phyloP scores from a whole-genome alignment of 805 yeast species.

The Wickerhamomyces sydowiorum region DNA sequence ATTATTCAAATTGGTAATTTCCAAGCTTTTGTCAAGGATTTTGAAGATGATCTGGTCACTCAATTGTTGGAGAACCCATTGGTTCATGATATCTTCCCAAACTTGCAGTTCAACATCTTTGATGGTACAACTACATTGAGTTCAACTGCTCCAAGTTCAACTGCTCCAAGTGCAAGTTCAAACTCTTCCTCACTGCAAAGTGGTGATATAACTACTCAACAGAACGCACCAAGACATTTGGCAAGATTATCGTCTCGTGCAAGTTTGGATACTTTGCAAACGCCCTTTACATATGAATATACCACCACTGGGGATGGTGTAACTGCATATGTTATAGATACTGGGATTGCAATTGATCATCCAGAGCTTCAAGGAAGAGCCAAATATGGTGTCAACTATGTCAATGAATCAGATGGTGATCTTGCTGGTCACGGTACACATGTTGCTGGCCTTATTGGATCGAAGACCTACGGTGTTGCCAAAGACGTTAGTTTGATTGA shows the following conservation, averaged over 20 bases:
- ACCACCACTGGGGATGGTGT: conserved; percentile 53
- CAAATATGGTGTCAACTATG: conserved; percentile 50
- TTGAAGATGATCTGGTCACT: conserved; percentile 35
- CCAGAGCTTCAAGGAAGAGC: conserved; percentile 63
- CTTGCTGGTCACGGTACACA: conserved; percentile 87
- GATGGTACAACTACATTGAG: conserved; percentile 21
- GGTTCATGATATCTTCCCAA: conserved; percentile 62
- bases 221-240: conserved; percentile 57
- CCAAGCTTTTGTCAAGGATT: conserved; percentile 56
- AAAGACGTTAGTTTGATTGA: conserved; percentile 58
- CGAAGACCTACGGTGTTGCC: conserved; percentile 72
- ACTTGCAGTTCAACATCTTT: conserved; percentile 49
- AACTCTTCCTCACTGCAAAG: no score
- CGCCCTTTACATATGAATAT: conserved; percentile 37
- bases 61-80: conserved; percentile 48
- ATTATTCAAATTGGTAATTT: conserved; percentile 24
- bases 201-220: no score
- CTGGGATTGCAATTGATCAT: conserved; percentile 61
- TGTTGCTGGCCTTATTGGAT: conserved; percentile 81
- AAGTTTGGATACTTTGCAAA: conserved; percentile 4
- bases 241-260: conserved; percentile 49
- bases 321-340: conserved; percentile 73
- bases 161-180: conserved; percentile 9
- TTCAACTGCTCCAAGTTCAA: background rate
- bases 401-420: conserved; percentile 59